A percentile compares a stretch with the other conserved stretches of the same genome.
These are phyloP conservation scores for Solanum clarkiae DNA, from an alignment of 257 asterid genomes.

Conservation along the genomic window DNA sequence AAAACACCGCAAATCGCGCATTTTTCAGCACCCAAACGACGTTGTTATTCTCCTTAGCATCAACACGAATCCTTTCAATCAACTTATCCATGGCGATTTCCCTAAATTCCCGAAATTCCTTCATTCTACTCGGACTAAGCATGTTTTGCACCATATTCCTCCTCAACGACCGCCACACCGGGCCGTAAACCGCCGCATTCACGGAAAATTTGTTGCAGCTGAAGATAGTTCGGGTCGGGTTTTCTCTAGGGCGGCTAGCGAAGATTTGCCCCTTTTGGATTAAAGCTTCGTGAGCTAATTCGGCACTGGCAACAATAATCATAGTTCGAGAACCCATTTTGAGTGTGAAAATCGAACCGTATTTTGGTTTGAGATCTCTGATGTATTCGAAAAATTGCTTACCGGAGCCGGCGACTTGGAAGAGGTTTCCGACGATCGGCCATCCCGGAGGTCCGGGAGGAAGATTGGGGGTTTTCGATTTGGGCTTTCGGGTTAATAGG, in stretches of 20 bases:
- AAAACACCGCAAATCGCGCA: conserved; percentile 61
- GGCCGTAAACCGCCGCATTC: conserved; percentile 70
- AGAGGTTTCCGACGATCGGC: conserved; percentile 81
- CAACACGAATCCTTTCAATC: conserved; percentile 30
- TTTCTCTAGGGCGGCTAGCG: conserved; percentile 74
- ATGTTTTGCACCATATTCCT: conserved; percentile 85
- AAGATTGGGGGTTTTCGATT: conserved; percentile 36
- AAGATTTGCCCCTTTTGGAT: conserved; percentile 59
- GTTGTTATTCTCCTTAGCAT: conserved; percentile 48
- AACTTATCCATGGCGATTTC: conserved; percentile 64
- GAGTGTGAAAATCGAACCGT: conserved; percentile 66
- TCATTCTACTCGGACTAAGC: conserved; percentile 48
- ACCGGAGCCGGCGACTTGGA: conserved; percentile 79
- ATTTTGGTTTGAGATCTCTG: conserved; percentile 46
- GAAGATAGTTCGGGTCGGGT: conserved; percentile 66
- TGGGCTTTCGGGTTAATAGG: conserved; percentile 26
- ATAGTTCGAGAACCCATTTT: conserved; percentile 77
- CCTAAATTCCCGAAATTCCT: conserved; percentile 38
- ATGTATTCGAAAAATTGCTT: conserved; percentile 62
- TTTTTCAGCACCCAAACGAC: conserved; percentile 64
- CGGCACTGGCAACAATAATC: conserved; percentile 52
- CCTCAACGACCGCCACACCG: conserved; percentile 80
- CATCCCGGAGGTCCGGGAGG: conserved; percentile 95
- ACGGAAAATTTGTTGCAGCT: conserved; percentile 85
- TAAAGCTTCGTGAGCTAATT: conserved; percentile 52